Conservation (phyloP, 225 moss, liverwort and hornwort species). For the Takakia lepidozioides region DNA sequence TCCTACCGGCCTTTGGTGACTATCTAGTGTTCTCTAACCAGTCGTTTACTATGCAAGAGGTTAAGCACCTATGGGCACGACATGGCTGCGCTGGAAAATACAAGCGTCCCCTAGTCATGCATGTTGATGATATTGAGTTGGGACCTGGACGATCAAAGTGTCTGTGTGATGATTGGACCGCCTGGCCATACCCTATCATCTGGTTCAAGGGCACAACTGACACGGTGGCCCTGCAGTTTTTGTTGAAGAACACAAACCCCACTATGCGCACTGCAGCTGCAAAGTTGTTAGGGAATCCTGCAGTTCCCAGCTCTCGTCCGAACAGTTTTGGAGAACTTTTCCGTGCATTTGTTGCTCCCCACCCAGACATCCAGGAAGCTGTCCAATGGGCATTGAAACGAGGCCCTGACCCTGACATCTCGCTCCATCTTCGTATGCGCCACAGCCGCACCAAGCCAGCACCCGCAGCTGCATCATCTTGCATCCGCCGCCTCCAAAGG, state of each 20-base stretch:
- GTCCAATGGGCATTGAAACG: conserved; percentile 57
- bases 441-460: conserved; percentile 32
- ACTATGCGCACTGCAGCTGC: conserved; percentile 48
- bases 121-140: conserved; percentile 26
- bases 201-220: conserved; percentile 51
- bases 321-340: conserved; percentile 79
- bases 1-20: conserved; percentile 42
- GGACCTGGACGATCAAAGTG: conserved; percentile 22
- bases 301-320: conserved; percentile 49
- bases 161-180: conserved; percentile 72
- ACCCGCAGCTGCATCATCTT: conserved; percentile 27
- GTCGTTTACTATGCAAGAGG: conserved; percentile 56
- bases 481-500: too few relatives aligned
- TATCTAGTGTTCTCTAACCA: conserved; percentile 54
- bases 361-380: conserved; percentile 34
- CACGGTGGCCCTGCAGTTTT: conserved; percentile 46
- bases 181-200: conserved; percentile 37
- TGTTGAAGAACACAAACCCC: conserved; percentile 54
- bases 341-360: conserved; percentile 47
- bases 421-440: conserved; percentile 69
- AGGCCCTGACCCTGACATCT: conserved; percentile 50
- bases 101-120: conserved; percentile 42
- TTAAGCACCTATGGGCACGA: conserved; percentile 56
- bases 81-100: conserved; percentile 37
- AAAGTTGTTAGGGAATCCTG: conserved; percentile 54